A percentile compares a stretch with the other conserved stretches of the same genome.
These are phyloP conservation scores for Irineochytrium annulatum DNA, from an alignment of 192 early-diverging fungal genomes.

Conservation along the genomic window DNA sequence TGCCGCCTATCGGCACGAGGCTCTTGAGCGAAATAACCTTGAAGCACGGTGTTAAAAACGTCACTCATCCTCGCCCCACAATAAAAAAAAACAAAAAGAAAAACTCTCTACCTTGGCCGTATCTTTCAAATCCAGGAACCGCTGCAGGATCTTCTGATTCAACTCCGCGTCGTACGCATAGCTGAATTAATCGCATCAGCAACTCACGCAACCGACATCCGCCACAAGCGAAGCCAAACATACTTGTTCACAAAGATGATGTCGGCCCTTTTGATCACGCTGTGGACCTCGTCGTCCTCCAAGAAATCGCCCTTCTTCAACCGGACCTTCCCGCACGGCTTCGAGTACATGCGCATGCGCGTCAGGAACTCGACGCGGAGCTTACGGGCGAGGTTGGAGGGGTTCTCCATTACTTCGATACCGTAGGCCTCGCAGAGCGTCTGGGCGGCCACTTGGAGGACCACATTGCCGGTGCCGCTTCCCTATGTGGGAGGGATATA, in stretches of 20 bases:
- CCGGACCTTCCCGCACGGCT: constrained; percentile 48
- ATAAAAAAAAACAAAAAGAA: constrained; percentile 52
- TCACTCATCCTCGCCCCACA: not conserved
- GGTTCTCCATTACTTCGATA: constrained; percentile 87
- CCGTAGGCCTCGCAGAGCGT: constrained; percentile 77
- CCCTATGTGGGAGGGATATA: constrained; percentile 26
- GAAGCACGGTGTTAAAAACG: constrained; percentile 49
- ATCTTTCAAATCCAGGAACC: constrained; percentile 91
- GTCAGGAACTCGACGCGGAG: constrained; percentile 81
- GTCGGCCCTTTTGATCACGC: constrained; percentile 74
- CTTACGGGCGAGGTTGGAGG: constrained; percentile 68
- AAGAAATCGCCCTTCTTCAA: constrained; percentile 84
- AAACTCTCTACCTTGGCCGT: constrained; percentile 70
- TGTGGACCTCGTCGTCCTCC: constrained; percentile 61
- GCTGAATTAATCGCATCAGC: constrained; percentile 9
- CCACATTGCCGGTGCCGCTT: constrained; percentile 94
- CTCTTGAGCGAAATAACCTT: constrained; percentile 80
- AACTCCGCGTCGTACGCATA: constrained; percentile 84
- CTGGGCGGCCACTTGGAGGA: constrained; percentile 90
- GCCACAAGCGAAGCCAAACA: not conserved
- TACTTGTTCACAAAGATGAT: constrained; percentile 74
- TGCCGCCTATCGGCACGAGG: constrained; percentile 76
- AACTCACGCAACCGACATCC: too few relatives aligned
- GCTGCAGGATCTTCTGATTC: constrained; percentile 76
- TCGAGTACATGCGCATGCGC: constrained; percentile 63